These are phyloP conservation scores for Cadophora malorum DNA, from an alignment of 2,329 filamentous ascomycete genomes.

Conservation along the genomic window DNA sequence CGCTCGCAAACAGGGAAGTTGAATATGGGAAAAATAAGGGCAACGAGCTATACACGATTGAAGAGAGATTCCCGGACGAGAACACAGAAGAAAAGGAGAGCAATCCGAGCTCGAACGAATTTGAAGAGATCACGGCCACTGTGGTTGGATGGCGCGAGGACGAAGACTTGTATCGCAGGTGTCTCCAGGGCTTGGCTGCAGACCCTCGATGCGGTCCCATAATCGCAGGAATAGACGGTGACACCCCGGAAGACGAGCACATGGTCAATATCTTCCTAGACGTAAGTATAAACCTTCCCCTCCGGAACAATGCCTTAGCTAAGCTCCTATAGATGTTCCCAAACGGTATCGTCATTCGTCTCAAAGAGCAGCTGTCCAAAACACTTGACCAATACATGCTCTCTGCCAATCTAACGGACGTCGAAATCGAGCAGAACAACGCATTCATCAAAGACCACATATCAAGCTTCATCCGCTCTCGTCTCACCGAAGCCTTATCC, in stretches of 20 bases:
- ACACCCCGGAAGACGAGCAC: neutral
- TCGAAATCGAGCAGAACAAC: neutral
- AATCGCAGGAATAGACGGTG: constrained; percentile 10
- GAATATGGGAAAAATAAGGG: neutral
- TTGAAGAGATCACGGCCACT: neutral
- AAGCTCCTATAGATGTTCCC: neutral
- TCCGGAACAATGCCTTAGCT: neutral
- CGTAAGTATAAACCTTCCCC: neutral
- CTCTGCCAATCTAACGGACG: neutral
- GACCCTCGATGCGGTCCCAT: neutral
- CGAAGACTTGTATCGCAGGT: neutral
- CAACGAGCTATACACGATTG: neutral
- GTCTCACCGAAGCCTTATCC: neutral
- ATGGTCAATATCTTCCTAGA: constrained; percentile 10
- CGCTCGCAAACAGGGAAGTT: neutral
- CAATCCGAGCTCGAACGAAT: neutral
- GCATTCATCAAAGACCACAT: neutral
- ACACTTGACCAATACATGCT: constrained; percentile 9
- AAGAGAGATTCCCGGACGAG: neutral
- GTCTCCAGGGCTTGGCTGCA: neutral
- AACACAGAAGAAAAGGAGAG: neutral
- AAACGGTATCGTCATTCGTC: neutral
- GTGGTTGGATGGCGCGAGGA: constrained; percentile 14
- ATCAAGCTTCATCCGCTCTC: neutral
- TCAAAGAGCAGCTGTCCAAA: neutral